Conservation (phyloP, 225 moss, liverwort and hornwort genomes). For the Anthoceros angustus region DNA sequence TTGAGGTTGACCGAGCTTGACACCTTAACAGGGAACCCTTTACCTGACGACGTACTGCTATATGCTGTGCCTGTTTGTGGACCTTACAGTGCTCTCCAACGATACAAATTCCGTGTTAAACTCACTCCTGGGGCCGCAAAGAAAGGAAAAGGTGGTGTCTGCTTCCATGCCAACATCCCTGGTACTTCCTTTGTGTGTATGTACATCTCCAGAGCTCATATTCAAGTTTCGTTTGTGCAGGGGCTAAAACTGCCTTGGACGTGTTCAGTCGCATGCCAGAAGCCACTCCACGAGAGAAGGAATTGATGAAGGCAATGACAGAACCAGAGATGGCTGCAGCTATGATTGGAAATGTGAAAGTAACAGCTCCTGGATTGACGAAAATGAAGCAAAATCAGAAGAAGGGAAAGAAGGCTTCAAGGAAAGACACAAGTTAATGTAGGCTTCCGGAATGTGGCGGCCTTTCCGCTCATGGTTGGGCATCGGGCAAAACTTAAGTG, state of each 20-base stretch:
- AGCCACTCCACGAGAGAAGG: conserved; percentile 37
- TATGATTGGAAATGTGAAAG: conserved; percentile 75
- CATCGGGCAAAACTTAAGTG: too few species aligned
- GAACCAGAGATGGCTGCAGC: conserved; percentile 57
- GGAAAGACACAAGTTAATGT: too few species aligned
- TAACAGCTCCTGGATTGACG: conserved; percentile 47
- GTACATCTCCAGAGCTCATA: not conserved
- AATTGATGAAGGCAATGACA: conserved; percentile 64
- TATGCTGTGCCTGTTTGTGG: conserved; percentile 69
- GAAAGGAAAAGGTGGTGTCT: conserved; percentile 49
- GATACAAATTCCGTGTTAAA: conserved; percentile 68
- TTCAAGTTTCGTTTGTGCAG: conserved; percentile 11
- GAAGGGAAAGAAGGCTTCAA: conserved; percentile 21
- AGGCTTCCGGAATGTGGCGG: too few species aligned
- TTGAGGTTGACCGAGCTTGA: conserved; percentile 79
- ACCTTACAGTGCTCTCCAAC: conserved; percentile 64
- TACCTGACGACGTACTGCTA: conserved; percentile 47
- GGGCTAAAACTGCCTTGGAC: conserved; percentile 67
- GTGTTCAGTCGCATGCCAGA: conserved; percentile 48
- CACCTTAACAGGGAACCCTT: conserved; percentile 62
- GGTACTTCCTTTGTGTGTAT: not conserved
- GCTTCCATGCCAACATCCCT: not conserved
- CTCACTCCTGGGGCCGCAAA: conserved; percentile 58
- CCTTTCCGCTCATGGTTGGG: too few species aligned
- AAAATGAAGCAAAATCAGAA: conserved; percentile 63